Base-by-base conservation (phyloP, 306 rosid species). In the Quercus wislizeni region DNA sequence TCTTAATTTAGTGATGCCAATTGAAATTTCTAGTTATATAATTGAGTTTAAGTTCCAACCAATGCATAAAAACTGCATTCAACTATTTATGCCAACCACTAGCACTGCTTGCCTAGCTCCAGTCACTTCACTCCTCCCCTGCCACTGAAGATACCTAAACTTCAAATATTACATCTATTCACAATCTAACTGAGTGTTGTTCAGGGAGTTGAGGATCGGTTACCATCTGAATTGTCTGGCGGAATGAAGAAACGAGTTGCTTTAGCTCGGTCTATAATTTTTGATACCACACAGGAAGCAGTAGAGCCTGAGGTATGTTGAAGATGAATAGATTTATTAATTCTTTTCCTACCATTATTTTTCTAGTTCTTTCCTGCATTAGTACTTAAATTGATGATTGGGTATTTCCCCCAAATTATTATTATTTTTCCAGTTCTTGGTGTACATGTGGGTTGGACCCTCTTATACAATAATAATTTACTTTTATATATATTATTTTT, bases 211-310 rank as follows among this genome's bases (percentile, higher is more conserved):
- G 99, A 96, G 85, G 94, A 96, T 41, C 90, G 98, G 59, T 64
- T 91, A 75, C 99, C 99, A 68, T 96, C 99, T 35, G 99, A 96
- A 84, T 82, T 96, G 86, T 96, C 99, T 38, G 99, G 99, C 64
- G 98, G 99, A 85, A 96, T 96, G 99, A 96, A 96, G 87, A 96
- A 96, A 76, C 90, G 99, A 83, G 98, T 96, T 83, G 99, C 99
- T 55, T 84, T 96, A 85, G 99, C 99, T 65, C 92, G 98, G 62
- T 93, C 98, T 79, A 91, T 96, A 76, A 91, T 96, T 74, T 88
- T 55, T 83, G 99, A 96, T 81, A 88, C 88, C 51, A 84, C 96
- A 79, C 89, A 85, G 68, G 86, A 87, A 73, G 84, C 94, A 64
- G 82, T 89, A 63, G 97, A 96, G 83, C 99, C 99, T 61, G 99